phyloP scores from a whole-genome alignment of 2,329 filamentous ascomycete species.

The Scedosporium boydii region DNA sequence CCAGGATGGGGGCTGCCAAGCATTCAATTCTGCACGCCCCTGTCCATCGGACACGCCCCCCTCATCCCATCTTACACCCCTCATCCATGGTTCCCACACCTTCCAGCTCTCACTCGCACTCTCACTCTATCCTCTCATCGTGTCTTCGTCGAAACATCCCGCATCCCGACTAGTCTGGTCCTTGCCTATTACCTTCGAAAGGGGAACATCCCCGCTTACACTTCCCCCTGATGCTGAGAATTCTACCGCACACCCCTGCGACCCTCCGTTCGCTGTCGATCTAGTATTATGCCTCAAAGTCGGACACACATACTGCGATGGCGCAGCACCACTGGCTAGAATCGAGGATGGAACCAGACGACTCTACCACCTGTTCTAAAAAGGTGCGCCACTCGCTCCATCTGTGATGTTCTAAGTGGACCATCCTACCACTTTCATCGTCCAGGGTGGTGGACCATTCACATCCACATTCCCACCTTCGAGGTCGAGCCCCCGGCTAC shows the following conservation, averaged over 20 bases:
- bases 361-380: conserved; percentile 2
- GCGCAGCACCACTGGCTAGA: conserved; percentile 1
- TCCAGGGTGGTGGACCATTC: conserved; percentile 2
- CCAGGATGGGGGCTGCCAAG: background rate
- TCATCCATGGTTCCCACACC: too few relatives aligned
- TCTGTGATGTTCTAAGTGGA: background rate
- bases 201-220: background rate
- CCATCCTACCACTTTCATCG: background rate
- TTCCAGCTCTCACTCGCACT: background rate
- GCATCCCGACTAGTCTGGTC: conserved; percentile 16
- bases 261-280: conserved; percentile 1
- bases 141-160: conserved; percentile 22
- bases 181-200: background rate
- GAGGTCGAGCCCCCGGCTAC: too few relatives aligned
- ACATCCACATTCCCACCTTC: background rate
- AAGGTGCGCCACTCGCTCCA: background rate
- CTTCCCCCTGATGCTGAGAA: background rate
- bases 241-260: background rate
- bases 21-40: background rate
- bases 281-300: background rate
- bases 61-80: background rate
- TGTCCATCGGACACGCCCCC: background rate
- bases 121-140: conserved; percentile 10
- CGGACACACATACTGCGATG: background rate
- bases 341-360: background rate